Conservation (phyloP, 2,329 filamentous ascomycete genomes). For the Huntiella abstrusa region DNA sequence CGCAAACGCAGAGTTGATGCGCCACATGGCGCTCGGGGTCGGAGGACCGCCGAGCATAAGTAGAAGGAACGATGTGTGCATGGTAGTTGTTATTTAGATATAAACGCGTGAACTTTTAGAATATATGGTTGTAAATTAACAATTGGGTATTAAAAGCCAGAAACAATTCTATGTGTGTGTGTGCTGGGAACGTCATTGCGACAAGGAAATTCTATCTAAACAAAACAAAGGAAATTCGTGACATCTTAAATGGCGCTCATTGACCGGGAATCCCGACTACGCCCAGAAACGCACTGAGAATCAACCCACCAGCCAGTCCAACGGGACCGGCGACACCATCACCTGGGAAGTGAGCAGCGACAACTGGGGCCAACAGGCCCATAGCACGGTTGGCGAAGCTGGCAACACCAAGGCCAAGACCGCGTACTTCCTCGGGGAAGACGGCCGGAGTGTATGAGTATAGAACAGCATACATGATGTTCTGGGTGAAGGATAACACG, state of each 20-base stretch:
- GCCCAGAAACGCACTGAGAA: constrained; percentile 38
- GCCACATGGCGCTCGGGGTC: constrained; percentile 38
- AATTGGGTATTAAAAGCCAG: no score
- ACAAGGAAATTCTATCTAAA: no score
- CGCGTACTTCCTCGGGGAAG: constrained; percentile 53
- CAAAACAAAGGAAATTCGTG: no score
- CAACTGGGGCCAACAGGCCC: constrained; percentile 48
- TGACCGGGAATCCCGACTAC: constrained; percentile 37
- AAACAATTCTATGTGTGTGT: no score
- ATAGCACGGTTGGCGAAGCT: constrained; percentile 51
- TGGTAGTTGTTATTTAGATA: constrained; percentile 16
- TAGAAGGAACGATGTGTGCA: neutral
- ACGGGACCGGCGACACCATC: constrained; percentile 39
- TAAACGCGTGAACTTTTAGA: no score
- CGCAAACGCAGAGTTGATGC: constrained; percentile 42
- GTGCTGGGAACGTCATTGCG: no score
- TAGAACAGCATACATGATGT: constrained; percentile 60
- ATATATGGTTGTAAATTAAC: no score
- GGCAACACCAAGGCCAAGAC: constrained; percentile 53
- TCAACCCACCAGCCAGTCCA: constrained; percentile 36
- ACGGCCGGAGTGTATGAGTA: constrained; percentile 64
- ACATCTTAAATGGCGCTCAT: no score
- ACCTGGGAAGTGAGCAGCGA: constrained; percentile 42
- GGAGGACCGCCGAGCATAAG: neutral
- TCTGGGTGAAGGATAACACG: constrained; percentile 52